Base-by-base conservation (phyloP, 352 stramenopile genomes). In the Globisporangium recalcitrans region DNA sequence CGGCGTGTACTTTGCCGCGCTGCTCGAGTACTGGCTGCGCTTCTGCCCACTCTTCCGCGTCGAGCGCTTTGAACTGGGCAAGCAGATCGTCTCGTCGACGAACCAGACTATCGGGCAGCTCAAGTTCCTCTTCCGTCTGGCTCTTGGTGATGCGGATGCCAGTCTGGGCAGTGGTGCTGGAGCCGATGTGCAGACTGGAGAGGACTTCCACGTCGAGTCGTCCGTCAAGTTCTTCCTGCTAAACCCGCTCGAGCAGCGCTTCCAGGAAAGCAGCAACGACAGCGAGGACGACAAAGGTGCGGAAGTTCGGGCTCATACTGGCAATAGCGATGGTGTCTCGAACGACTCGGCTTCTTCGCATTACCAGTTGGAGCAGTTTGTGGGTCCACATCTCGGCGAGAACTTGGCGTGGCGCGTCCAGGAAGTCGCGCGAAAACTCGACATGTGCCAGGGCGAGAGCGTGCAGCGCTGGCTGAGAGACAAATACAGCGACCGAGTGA, bases 171-270 rank as follows among this genome's bases (percentile, higher is more conserved):
- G 24, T 22, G n/a, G 6, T 8, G 27, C 49, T 54, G 48, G 21
- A 3, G 16, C n/a, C n/a, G n/a, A n/a, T n/a, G n/a, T 7, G 4
- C 6, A 29, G n/a, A 38, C 64, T 27, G 60, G 63, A 8, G 54
- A 63, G 36, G 72, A 89, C 60, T 77, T 78, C 40, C 82, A 92
- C 55, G 78, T 89, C n/a, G 80, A 92, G 61, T 85, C 75, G 21
- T 90, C 82, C 1, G 76, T 92, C 67, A 92, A 92, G 61, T 92
- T 90, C 57, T 92, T 92, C 62, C 51, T 92, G 49, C 56, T 90
- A 11, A 76, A 85, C 58, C 68, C 76, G 21, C 55, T 78, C 24
- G 22, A 72, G 8, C 60, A 34, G 36, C 51, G 51, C 1, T 29
- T 29, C 2, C 47, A 42, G 24, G 10, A 5, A 2, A 22, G 19